phyloP scores from a whole-genome alignment of 2,329 filamentous ascomycete species.

The Myriosclerotinia duriaeana region DNA sequence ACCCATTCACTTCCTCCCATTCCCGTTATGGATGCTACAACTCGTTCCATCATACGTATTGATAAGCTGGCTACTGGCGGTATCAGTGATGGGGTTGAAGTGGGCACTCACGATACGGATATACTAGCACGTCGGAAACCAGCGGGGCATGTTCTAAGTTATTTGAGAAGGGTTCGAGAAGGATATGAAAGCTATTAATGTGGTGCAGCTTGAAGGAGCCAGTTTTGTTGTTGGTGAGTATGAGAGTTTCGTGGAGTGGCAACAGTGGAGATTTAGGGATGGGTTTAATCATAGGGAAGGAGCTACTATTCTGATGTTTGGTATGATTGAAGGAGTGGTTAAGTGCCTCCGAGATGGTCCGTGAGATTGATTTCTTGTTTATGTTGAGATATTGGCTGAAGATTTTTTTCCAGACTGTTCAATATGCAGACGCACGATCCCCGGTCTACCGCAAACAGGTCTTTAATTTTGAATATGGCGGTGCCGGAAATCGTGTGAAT shows the following conservation, averaged over 20 bases:
- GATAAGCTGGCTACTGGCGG: conserved; percentile 47
- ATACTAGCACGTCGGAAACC: conserved; percentile 46
- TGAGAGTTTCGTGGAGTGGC: conserved; percentile 48
- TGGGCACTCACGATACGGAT: conserved; percentile 46
- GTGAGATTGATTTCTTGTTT: background rate
- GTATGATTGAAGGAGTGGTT: conserved; percentile 59
- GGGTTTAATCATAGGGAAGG: conserved; percentile 62
- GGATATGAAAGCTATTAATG: conserved; percentile 59
- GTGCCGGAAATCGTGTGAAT: conserved; percentile 63
- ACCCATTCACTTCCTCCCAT: conserved; percentile 51
- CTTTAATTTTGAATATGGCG: conserved; percentile 68
- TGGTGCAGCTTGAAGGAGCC: conserved; percentile 61
- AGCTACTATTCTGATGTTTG: conserved; percentile 57
- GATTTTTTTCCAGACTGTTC: conserved; percentile 4
- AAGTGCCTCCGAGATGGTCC: conserved; percentile 57
- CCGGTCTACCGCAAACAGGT: conserved; percentile 66
- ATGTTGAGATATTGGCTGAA: background rate
- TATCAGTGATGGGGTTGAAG: conserved; percentile 44
- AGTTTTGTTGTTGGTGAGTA: conserved; percentile 53
- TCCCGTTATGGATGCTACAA: conserved; percentile 50
- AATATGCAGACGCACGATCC: conserved; percentile 51
- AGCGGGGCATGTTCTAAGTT: conserved; percentile 45
- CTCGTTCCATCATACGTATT: conserved; percentile 48
- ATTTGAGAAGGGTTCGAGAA: conserved; percentile 44
- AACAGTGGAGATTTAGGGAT: conserved; percentile 62